Base-by-base conservation (phyloP, 1,284 basidiomycete species). In the Microbotryomycetes sp. region DNA sequence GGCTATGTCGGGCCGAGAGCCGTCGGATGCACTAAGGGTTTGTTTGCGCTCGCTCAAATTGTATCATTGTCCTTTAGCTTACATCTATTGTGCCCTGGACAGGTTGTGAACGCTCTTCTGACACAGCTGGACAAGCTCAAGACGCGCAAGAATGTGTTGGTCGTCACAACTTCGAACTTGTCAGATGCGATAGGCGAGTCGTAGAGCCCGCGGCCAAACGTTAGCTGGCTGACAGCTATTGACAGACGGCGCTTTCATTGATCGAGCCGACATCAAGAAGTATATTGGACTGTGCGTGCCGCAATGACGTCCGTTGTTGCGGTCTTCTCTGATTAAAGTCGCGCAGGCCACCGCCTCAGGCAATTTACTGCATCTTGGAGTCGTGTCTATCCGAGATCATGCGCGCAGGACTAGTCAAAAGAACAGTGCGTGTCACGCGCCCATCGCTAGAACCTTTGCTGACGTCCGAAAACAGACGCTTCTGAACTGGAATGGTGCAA, bases 101-200 rank as follows among this genome's bases (percentile, higher is more conserved):
- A 93, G 90, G 93, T 97, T 7, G 96, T 99, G 48, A 98, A 98
- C 74, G 96, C 96, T 0, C 82, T 99, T 1, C 80, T 99, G 5
- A 98, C 96, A 0, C 94, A 98, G 76, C 81, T 98, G 3, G 96
- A 98, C 78, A 96, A 94, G 75, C 80, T 99, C 18, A 92, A 90
- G 74, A 85, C 88, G 65, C 82, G 85, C 64, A 92, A 89, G 76
- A 98, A 98, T 72, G 91, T 93, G 3, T 79, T 98, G 15, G 86
- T 99, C 30, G 89, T 99, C 85, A 88, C 96, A 0, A 99, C 96
- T 0, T 96, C 91, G 61, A 99, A 98, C 75, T 82, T 99, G 5
- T 86, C 87, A 0, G 88, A 91, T 70, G 89, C 93, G 0, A 98
- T 99, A 64, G 92, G 91, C 91, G 68, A 57, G 81, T 71, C 45